Evolutionary conservation across 176 grass and related monocot genomes (phyloP).

Genomic region (Guadua angustifolia): DNA sequence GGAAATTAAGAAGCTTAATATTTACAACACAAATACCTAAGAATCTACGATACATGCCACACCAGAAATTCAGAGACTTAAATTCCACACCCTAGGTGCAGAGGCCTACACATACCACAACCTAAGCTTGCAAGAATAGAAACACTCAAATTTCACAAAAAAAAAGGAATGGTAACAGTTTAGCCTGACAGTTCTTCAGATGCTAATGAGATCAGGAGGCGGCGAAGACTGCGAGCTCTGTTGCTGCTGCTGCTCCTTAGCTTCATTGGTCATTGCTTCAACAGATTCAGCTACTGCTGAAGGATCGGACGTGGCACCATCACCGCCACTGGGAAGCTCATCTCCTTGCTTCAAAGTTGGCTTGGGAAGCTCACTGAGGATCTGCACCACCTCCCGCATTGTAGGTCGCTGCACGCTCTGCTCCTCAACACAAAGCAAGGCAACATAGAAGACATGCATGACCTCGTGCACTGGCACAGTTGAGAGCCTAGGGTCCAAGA

Average conservation of each 20-base stretch:
- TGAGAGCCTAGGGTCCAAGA: slow-evolving; percentile 80
- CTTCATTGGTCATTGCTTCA: slow-evolving; percentile 42
- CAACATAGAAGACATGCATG: slow-evolving; percentile 87
- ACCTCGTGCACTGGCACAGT: slow-evolving; percentile 75
- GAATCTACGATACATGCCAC: slow-evolving; percentile 20
- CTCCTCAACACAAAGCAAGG: slow-evolving; percentile 89
- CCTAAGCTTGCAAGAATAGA: slow-evolving; percentile 29
- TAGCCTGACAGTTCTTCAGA: slow-evolving; percentile 50
- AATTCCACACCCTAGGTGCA: slow-evolving; percentile 30
- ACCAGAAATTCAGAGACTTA: slow-evolving; percentile 46
- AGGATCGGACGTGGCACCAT: slow-evolving; percentile 17
- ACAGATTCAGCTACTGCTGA: slow-evolving; percentile 2
- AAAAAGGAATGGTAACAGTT: slow-evolving; percentile 3
- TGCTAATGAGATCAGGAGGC: slow-evolving; percentile 70
- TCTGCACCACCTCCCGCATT: slow-evolving; percentile 95
- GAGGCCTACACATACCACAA: slow-evolving; percentile 29
- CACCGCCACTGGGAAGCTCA: slow-evolving; percentile 33
- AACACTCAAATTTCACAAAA: slow-evolving; percentile 8
- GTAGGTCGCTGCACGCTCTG: slow-evolving; percentile 91
- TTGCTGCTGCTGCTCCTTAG: slow-evolving; percentile 50
- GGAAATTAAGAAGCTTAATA: slow-evolving; percentile 43
- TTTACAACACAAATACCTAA: slow-evolving; percentile 34
- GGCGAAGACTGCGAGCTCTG: slow-evolving; percentile 25
- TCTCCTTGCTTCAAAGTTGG: slow-evolving; percentile 41
- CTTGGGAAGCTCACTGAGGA: slow-evolving; percentile 76